Percentiles rank a stretch among this genome's conserved stretches.
Conservation (phyloP, 202 grass and related monocot species). For the Panicum virgatum region DNA sequence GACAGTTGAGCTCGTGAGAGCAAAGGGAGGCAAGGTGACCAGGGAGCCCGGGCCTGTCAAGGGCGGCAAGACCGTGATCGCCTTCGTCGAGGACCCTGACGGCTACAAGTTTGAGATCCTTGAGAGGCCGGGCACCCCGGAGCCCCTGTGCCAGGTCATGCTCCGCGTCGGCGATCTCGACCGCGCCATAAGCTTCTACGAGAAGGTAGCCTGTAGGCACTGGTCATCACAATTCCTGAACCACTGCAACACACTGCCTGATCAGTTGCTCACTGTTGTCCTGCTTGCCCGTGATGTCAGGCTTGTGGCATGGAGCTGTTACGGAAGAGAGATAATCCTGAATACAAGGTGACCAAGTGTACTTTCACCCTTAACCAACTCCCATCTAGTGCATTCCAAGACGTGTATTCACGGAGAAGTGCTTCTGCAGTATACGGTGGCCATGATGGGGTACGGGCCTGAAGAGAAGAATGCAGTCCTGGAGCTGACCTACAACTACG, state of each 20-base stretch:
- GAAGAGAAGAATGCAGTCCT: conserved; percentile 70
- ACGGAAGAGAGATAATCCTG: conserved; percentile 58
- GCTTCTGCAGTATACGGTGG: conserved; percentile 50
- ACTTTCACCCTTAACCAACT: too few species aligned
- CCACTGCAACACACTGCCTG: not conserved
- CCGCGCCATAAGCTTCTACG: conserved; percentile 70
- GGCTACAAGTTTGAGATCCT: conserved; percentile 90
- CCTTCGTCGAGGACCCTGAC: conserved; percentile 81
- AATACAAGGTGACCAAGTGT: too few species aligned
- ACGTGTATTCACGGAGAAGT: too few species aligned
- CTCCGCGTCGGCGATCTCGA: conserved; percentile 71
- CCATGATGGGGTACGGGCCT: conserved; percentile 72
- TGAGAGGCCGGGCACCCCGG: conserved; percentile 63
- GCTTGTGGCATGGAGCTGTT: conserved; percentile 72
- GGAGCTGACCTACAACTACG: conserved; percentile 76
- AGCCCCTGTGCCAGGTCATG: conserved; percentile 87
- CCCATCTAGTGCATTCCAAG: too few species aligned
- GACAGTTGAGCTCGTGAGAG: conserved; percentile 66
- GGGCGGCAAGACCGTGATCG: conserved; percentile 62
- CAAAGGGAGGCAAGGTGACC: conserved; percentile 78
- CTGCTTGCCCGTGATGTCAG: conserved; percentile 26
- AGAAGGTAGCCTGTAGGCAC: conserved; percentile 60
- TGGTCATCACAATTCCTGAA: not conserved
- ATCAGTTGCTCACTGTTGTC: not conserved
- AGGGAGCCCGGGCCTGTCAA: conserved; percentile 70